A percentile compares a stretch with the other conserved stretches of the same genome.
Evolutionary conservation across 768 basidiomycete species (phyloP).

Genomic region (Trametes gibbosa): DNA sequence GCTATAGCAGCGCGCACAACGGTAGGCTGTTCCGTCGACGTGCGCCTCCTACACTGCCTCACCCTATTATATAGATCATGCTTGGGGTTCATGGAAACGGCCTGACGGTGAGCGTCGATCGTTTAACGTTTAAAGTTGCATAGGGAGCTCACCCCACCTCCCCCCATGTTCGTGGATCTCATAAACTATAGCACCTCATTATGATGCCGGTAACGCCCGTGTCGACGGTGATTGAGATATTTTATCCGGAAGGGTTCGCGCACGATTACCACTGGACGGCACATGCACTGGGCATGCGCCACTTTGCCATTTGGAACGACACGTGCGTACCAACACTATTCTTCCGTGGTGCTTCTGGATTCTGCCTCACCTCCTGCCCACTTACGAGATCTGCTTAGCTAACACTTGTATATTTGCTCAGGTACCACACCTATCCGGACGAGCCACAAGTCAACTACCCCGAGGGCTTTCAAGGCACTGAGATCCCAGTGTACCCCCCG

Average conservation of each 20-base stretch:
- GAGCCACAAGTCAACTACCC: constrained; percentile 58
- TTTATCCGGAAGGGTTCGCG: constrained; percentile 77
- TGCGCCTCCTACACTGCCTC: constrained; percentile 3
- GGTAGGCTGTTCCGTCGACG: constrained; percentile 38
- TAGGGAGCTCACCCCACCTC: not conserved
- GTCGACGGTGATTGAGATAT: constrained; percentile 85
- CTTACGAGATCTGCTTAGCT: no score
- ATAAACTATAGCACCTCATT: constrained; percentile 51
- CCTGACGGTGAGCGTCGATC: constrained; percentile 43
- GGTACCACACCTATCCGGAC: constrained; percentile 44
- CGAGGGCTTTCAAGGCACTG: constrained; percentile 78
- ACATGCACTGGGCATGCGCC: constrained; percentile 65
- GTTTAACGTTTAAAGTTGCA: not conserved
- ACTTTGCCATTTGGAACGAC: constrained; percentile 83
- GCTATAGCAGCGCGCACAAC: constrained; percentile 63
- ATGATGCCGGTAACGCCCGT: constrained; percentile 75
- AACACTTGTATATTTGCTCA: not conserved
- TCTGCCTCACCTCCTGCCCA: not conserved
- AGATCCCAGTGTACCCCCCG: constrained; percentile 71
- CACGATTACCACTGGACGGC: constrained; percentile 88
- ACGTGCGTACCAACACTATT: constrained; percentile 41
- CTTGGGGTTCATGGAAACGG: constrained; percentile 81
- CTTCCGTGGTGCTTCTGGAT: not conserved
- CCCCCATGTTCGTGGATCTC: not conserved
- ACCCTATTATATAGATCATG: constrained; percentile 46